Evolutionary conservation across 2,329 filamentous ascomycete species (phyloP).

Genomic region (Apiospora koreana): DNA sequence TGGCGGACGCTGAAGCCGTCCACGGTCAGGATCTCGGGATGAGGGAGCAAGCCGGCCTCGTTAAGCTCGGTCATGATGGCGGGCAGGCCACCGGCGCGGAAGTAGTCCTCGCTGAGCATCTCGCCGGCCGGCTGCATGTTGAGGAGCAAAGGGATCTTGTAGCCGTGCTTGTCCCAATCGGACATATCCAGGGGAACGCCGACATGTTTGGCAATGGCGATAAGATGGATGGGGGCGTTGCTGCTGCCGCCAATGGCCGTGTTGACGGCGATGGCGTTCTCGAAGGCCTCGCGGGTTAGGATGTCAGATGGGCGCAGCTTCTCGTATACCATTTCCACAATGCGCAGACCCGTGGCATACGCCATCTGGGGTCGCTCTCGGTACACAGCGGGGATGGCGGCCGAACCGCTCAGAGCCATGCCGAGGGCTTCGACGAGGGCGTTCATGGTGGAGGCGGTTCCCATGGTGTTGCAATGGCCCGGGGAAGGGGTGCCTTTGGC

Average conservation of each 20-base stretch:
- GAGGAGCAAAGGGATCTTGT: constrained; percentile 50
- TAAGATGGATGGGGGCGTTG: constrained; percentile 58
- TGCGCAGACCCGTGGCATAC: constrained; percentile 48
- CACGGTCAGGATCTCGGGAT: constrained; percentile 43
- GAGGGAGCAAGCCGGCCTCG: constrained; percentile 44
- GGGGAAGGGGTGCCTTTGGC: constrained; percentile 41
- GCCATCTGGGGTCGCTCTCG: constrained; percentile 48
- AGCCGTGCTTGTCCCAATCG: constrained; percentile 55
- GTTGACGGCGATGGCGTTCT: constrained; percentile 56
- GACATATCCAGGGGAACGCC: constrained; percentile 51
- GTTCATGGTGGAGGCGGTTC: constrained; percentile 55
- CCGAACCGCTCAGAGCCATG: constrained; percentile 52
- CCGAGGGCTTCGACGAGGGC: constrained; percentile 52
- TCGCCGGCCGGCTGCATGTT: constrained; percentile 58
- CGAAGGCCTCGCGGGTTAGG: constrained; percentile 55
- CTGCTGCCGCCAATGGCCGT: constrained; percentile 58
- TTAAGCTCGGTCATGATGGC: constrained; percentile 55
- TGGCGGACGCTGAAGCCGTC: constrained; percentile 47
- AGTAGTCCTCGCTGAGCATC: constrained; percentile 54
- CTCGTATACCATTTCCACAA: constrained; percentile 50
- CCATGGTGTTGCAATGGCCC: constrained; percentile 56
- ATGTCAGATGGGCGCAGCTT: constrained; percentile 55
- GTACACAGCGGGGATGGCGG: constrained; percentile 52
- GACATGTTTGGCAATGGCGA: constrained; percentile 55
- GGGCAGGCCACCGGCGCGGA: constrained; percentile 52